Percentiles rank a stretch among this genome's conserved stretches.
phyloP scores from a whole-genome alignment of 768 basidiomycete genomes.

The Russula virescens region DNA sequence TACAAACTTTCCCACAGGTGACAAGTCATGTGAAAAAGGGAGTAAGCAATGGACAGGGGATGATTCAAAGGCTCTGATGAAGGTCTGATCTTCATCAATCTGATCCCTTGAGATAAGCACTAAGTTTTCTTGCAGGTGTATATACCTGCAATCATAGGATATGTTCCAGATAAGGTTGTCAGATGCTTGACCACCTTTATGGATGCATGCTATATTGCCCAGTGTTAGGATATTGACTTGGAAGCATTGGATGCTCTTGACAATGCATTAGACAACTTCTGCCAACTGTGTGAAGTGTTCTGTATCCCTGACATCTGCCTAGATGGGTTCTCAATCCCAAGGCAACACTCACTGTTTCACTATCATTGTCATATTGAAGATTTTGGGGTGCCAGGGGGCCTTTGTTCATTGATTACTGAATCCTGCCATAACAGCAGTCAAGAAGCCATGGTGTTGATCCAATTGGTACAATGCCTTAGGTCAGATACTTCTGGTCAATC shows the following conservation, averaged over 20 bases:
- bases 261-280: too few relatives aligned
- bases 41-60: slow-evolving; percentile 16
- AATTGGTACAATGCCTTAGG: too few relatives aligned
- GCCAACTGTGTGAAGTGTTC: neutral
- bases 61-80: slow-evolving; percentile 9
- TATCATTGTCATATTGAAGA: neutral
- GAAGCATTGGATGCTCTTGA: neutral
- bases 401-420: neutral
- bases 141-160: neutral
- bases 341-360: neutral
- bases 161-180: neutral
- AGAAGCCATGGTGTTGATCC: too few relatives aligned
- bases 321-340: neutral
- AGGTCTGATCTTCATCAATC: too few relatives aligned
- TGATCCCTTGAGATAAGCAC: too few relatives aligned
- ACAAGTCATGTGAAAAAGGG: too few relatives aligned
- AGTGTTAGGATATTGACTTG: neutral
- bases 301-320: neutral
- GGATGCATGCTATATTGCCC: slow-evolving; percentile 23
- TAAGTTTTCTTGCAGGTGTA: neutral
- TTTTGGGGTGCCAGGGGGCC: neutral
- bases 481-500: too few relatives aligned
- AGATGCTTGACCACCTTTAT: too few relatives aligned
- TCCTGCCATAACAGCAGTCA: too few relatives aligned
- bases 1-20: too few relatives aligned